Conservation (phyloP, 805 yeast species). For the Saccharomyces eubayanus region DNA sequence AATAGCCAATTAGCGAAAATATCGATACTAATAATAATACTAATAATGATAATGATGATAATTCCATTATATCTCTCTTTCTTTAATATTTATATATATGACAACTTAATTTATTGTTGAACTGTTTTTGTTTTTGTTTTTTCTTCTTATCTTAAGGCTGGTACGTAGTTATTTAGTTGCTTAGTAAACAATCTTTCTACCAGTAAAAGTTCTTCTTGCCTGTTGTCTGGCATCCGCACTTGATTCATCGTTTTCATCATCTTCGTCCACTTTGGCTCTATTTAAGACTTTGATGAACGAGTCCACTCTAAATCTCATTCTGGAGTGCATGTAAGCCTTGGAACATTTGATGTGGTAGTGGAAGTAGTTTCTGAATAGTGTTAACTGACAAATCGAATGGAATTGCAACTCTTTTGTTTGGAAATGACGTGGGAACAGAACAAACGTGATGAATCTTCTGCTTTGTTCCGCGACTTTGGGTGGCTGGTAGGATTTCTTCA, state of each 20-base stretch:
- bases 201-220: slow-evolving; percentile 29
- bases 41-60: background rate
- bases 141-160: background rate
- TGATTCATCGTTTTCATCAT: slow-evolving; percentile 36
- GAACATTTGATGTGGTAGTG: slow-evolving; percentile 98
- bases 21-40: slow-evolving; percentile 1
- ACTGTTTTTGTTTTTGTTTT: background rate
- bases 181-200: slow-evolving; percentile 29
- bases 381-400: slow-evolving; percentile 67
- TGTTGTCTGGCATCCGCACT: slow-evolving; percentile 7
- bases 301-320: slow-evolving; percentile 94
- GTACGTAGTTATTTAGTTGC: background rate
- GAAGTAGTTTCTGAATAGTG: slow-evolving; percentile 90
- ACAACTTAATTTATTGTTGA: background rate
- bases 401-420: slow-evolving; percentile 43
- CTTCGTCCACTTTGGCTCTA: slow-evolving; percentile 91
- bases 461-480: slow-evolving; percentile 33
- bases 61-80: background rate
- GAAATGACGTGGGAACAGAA: slow-evolving; percentile 81
- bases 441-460: slow-evolving; percentile 50
- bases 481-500: slow-evolving; percentile 31
- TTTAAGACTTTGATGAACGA: slow-evolving; percentile 92
- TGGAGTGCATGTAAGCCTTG: slow-evolving; percentile 94
- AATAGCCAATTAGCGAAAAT: slow-evolving; percentile 2
- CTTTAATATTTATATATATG: background rate